phyloP scores from a whole-genome alignment of 345 rosid species.

The Raphanus sativus region DNA sequence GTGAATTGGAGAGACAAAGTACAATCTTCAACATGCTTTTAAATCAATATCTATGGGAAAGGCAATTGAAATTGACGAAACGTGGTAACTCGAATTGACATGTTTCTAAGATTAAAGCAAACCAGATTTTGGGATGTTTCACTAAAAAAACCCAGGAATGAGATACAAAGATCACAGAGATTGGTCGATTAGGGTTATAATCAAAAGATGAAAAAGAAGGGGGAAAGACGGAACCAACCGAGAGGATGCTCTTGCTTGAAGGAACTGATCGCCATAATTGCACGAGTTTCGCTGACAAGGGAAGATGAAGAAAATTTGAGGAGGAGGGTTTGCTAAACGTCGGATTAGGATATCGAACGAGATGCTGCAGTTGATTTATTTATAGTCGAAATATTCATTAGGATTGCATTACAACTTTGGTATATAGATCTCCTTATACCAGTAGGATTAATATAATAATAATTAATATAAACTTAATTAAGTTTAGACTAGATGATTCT shows the following conservation, averaged over 20 bases:
- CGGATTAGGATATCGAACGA: constrained; percentile 4
- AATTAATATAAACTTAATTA: too few relatives aligned
- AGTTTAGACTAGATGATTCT: too few relatives aligned
- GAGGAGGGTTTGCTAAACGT: constrained; percentile 1
- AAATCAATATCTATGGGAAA: neutral
- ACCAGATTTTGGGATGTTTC: neutral
- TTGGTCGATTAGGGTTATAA: neutral
- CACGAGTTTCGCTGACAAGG: constrained; percentile 20
- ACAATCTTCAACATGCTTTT: neutral
- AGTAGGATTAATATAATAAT: too few relatives aligned
- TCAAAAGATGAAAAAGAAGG: neutral
- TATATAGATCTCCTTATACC: too few relatives aligned
- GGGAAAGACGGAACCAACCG: constrained; percentile 46
- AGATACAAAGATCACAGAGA: neutral
- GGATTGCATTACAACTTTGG: too few relatives aligned
- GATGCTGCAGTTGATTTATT: neutral
- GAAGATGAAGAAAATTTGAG: neutral
- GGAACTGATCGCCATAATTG: constrained; percentile 67
- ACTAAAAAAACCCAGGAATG: neutral
- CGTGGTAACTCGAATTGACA: neutral
- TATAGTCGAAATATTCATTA: neutral
- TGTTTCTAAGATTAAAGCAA: neutral
- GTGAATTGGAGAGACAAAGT: neutral
- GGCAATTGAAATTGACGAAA: neutral
- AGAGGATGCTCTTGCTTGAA: constrained; percentile 94